A percentile compares a stretch with the other conserved stretches of the same genome.
phyloP scores from a whole-genome alignment of 2,329 filamentous ascomycete species.

The Amesomyces nigricolor region DNA sequence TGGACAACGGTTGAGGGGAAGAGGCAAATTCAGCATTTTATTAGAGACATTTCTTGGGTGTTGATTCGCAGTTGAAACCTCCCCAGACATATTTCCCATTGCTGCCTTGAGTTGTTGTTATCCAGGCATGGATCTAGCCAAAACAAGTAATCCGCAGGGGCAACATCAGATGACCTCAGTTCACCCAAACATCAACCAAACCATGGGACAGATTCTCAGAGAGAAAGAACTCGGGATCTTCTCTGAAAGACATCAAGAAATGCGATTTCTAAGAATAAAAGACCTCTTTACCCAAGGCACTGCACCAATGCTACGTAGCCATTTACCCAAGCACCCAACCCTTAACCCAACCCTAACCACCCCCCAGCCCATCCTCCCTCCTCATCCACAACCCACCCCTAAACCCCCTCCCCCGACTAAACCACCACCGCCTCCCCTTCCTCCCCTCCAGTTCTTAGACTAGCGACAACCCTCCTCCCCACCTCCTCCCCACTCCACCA shows the following conservation, averaged over 20 bases:
- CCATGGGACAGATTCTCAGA: neutral
- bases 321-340: neutral
- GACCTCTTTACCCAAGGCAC: too few species aligned
- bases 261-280: too few species aligned
- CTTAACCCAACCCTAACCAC: constrained; percentile 1
- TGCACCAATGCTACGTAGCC: too few species aligned
- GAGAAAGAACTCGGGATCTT: neutral
- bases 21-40: too few species aligned
- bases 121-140: neutral
- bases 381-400: neutral
- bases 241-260: neutral
- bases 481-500: constrained; percentile 87
- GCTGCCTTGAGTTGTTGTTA: neutral
- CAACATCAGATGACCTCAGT: too few species aligned
- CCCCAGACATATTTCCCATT: too few species aligned
- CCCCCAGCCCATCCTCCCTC: neutral
- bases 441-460: neutral
- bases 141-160: too few species aligned
- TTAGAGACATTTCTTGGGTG: too few species aligned
- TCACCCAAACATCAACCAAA: neutral
- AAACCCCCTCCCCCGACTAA: neutral
- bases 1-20: too few species aligned
- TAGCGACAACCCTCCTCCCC: constrained; percentile 50
- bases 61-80: too few species aligned
- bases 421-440: neutral